A percentile compares a stretch with the other conserved stretches of the same genome.
phyloP scores from a whole-genome alignment of 495 filamentous ascomycete species.

The Hypoxylon lienhwacheense region DNA sequence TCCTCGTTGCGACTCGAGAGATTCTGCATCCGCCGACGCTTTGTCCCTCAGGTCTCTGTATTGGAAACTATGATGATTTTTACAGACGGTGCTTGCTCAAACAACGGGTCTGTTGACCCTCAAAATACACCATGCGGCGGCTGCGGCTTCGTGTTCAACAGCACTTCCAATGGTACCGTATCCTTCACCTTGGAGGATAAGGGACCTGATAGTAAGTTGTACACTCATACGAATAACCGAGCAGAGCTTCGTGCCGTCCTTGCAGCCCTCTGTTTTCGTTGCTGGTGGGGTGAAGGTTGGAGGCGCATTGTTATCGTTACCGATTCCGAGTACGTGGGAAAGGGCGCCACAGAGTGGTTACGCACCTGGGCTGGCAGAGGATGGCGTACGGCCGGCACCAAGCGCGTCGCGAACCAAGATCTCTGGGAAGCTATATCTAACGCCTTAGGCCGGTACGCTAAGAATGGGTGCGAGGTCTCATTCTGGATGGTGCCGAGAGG shows the following conservation, averaged over 20 bases:
- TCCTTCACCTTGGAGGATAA: neutral
- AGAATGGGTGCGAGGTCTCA: neutral
- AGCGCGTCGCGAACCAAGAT: neutral
- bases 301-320: neutral
- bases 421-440: neutral
- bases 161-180: neutral
- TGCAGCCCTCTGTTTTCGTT: neutral
- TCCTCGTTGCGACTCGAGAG: neutral
- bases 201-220: neutral
- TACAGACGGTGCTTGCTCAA: neutral
- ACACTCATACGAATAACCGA: neutral
- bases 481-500: neutral
- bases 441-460: neutral
- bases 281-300: neutral
- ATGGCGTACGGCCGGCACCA: neutral
- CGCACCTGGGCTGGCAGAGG: neutral
- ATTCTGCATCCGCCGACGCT: neutral
- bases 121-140: neutral
- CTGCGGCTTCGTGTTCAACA: neutral
- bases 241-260: neutral
- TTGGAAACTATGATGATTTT: neutral
- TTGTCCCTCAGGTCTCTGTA: neutral
- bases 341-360: neutral
- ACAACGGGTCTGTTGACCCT: neutral
- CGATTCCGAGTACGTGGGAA: neutral